Evolutionary conservation across 495 filamentous ascomycete species (phyloP).

Genomic region (Aspergillus bertholletiae): DNA sequence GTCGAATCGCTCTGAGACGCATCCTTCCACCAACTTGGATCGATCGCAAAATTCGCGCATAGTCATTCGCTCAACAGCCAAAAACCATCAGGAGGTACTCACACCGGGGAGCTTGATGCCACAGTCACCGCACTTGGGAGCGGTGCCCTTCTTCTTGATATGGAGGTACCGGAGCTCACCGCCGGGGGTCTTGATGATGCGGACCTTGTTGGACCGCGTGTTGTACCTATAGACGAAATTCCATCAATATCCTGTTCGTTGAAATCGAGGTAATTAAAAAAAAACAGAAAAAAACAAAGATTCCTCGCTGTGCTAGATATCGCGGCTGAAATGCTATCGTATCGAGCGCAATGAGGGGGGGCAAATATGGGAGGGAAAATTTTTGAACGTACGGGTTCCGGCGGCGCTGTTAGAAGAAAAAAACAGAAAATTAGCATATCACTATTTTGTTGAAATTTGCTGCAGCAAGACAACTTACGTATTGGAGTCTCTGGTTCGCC

Average conservation of each 20-base stretch:
- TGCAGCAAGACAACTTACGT: slow-evolving; percentile 49
- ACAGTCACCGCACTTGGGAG: slow-evolving; percentile 98
- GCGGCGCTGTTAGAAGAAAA: slow-evolving; percentile 56
- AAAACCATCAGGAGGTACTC: slow-evolving; percentile 50
- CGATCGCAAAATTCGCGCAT: slow-evolving; percentile 2
- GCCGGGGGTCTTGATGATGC: slow-evolving; percentile 93
- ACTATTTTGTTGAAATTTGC: background rate
- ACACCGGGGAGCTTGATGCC: slow-evolving; percentile 92
- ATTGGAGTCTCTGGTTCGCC: slow-evolving; percentile 69
- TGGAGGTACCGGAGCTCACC: slow-evolving; percentile 91
- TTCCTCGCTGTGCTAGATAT: slow-evolving; percentile 6
- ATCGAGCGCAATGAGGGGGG: slow-evolving; percentile 7
- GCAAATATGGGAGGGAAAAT: slow-evolving; percentile 17
- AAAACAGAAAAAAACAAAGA: slow-evolving; percentile 9
- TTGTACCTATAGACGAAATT: slow-evolving; percentile 67
- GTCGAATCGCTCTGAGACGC: background rate
- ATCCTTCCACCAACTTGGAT: background rate
- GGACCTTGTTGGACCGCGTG: slow-evolving; percentile 94
- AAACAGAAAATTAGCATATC: slow-evolving; percentile 21
- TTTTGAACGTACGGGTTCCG: slow-evolving; percentile 77
- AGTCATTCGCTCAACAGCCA: slow-evolving; percentile 4
- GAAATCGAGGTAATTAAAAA: too few relatives aligned
- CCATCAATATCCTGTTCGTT: slow-evolving; percentile 35
- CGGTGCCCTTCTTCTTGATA: slow-evolving; percentile 96
- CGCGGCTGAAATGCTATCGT: slow-evolving; percentile 1